phyloP scores from a whole-genome alignment of 441 rosid species.

The Eutrema salsugineum region DNA sequence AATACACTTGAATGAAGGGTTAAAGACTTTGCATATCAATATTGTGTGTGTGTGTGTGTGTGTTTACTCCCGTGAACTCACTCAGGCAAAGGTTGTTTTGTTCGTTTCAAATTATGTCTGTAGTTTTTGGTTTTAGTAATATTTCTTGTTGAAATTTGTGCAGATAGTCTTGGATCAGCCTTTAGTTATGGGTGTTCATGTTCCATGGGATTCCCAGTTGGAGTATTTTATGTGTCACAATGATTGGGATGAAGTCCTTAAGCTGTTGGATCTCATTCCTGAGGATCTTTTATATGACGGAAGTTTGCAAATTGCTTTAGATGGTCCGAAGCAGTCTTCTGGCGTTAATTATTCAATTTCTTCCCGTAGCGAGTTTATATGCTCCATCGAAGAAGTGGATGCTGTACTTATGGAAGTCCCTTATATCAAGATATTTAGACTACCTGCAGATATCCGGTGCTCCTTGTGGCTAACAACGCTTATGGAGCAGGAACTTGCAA shows the following conservation, averaged over 20 bases:
- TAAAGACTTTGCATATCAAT: conserved; percentile 1
- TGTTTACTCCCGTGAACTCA: background rate
- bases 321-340: conserved; percentile 52
- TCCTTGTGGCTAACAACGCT: conserved; percentile 74
- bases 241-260: conserved; percentile 92
- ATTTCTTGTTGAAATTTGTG: conserved; percentile 22
- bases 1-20: conserved; percentile 12
- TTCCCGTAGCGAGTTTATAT: conserved; percentile 51
- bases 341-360: conserved; percentile 36
- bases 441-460: conserved; percentile 55
- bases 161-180: conserved; percentile 99
- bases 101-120: conserved; percentile 5
- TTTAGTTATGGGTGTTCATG: conserved; percentile 91
- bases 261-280: conserved; percentile 81
- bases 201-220: conserved; percentile 93
- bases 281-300: conserved; percentile 63
- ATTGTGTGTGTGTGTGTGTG: too few species aligned
- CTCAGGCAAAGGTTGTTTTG: background rate
- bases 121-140: conserved; percentile 14
- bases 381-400: conserved; percentile 81
- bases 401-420: conserved; percentile 85
- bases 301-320: conserved; percentile 78
- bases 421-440: conserved; percentile 64
- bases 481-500: conserved; percentile 90
- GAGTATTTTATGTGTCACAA: conserved; percentile 87